phyloP scores from a whole-genome alignment of 2,329 filamentous ascomycete genomes.

The Neospermospora avenae region DNA sequence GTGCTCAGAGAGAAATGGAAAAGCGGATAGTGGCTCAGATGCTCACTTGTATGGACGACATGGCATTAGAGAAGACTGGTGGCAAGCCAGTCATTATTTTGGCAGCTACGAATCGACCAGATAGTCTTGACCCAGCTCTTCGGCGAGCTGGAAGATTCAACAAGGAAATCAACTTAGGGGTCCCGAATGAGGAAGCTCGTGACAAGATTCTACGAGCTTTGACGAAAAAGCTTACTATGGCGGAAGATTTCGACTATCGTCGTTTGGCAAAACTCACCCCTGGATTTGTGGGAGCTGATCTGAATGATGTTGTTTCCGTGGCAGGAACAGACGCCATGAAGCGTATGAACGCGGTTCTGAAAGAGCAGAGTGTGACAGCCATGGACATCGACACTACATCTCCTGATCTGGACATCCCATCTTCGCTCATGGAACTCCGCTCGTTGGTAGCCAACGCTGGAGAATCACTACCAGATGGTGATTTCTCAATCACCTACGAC shows the following conservation, averaged over 20 bases:
- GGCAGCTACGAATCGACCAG: slow-evolving; percentile 84
- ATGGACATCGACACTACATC: slow-evolving; percentile 35
- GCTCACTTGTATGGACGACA: slow-evolving; percentile 79
- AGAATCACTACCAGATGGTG: slow-evolving; percentile 47
- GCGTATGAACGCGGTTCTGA: slow-evolving; percentile 35
- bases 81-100: slow-evolving; percentile 83
- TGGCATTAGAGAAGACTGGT: slow-evolving; percentile 68
- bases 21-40: slow-evolving; percentile 82
- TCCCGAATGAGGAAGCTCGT: slow-evolving; percentile 76
- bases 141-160: slow-evolving; percentile 74
- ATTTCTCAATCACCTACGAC: slow-evolving; percentile 58
- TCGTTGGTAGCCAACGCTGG: slow-evolving; percentile 53
- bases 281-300: slow-evolving; percentile 88
- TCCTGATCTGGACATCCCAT: slow-evolving; percentile 15
- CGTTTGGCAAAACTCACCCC: slow-evolving; percentile 79
- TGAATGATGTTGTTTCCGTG: slow-evolving; percentile 58
- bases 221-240: slow-evolving; percentile 61
- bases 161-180: slow-evolving; percentile 80
- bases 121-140: slow-evolving; percentile 78
- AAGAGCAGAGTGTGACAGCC: slow-evolving; percentile 28
- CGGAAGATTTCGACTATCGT: slow-evolving; percentile 68
- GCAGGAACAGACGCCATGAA: slow-evolving; percentile 39
- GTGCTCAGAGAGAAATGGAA: slow-evolving; percentile 83
- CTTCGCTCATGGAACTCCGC: slow-evolving; percentile 43
- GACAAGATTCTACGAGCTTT: slow-evolving; percentile 75